Percentiles rank a stretch among this genome's conserved stretches.
phyloP scores from a whole-genome alignment of 768 basidiomycete species.

The Hysterangium stoloniferum region DNA sequence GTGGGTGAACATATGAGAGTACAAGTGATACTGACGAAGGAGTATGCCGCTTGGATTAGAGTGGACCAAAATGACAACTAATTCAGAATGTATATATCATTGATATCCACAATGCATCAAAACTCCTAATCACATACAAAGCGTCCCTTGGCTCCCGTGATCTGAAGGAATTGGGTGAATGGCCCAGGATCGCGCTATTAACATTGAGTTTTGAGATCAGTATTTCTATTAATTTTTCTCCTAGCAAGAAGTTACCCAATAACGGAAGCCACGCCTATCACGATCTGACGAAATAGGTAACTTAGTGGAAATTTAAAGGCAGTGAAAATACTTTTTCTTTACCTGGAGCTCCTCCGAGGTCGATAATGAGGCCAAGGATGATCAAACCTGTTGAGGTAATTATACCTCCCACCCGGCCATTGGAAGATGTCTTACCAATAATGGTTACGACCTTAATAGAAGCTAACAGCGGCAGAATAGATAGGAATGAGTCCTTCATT shows the following conservation, averaged over 20 bases:
- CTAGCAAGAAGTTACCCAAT: slow-evolving; percentile 39
- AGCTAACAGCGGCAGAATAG: slow-evolving; percentile 49
- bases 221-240: neutral
- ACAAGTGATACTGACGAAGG: slow-evolving; percentile 69
- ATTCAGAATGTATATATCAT: neutral
- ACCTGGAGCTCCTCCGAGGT: slow-evolving; percentile 80
- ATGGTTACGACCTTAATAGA: slow-evolving; percentile 90
- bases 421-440: slow-evolving; percentile 33
- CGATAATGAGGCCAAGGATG: slow-evolving; percentile 59
- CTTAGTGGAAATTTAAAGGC: slow-evolving; percentile 21
- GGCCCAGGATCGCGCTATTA: slow-evolving; percentile 71
- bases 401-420: neutral
- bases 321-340: slow-evolving; percentile 41
- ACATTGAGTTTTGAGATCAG: neutral
- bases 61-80: slow-evolving; percentile 42
- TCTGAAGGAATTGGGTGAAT: slow-evolving; percentile 63
- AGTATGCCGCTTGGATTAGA: slow-evolving; percentile 81
- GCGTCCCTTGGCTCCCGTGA: slow-evolving; percentile 60
- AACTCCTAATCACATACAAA: slow-evolving; percentile 63
- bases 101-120: slow-evolving; percentile 5
- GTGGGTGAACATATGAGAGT: slow-evolving; percentile 77
- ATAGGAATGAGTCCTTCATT: too few relatives aligned
- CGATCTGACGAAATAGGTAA: slow-evolving; percentile 32
- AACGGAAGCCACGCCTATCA: slow-evolving; percentile 71
- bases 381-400: slow-evolving; percentile 13